Evolutionary conservation across 192 early-diverging fungal genomes (phyloP).

Genomic region (Diversispora epigaea): DNA sequence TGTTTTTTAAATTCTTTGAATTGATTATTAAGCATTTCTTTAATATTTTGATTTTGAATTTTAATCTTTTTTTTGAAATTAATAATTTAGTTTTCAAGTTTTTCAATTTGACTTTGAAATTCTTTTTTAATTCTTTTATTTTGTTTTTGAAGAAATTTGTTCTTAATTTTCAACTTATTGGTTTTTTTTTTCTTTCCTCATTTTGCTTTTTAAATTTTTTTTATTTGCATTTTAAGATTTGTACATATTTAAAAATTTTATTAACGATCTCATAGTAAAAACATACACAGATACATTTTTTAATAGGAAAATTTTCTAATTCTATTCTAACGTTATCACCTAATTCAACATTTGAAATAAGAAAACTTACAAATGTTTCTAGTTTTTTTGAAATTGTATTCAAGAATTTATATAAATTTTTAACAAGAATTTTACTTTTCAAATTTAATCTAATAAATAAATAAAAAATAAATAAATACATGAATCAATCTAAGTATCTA

Average conservation of each 20-base stretch:
- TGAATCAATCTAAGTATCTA: constrained; percentile 11
- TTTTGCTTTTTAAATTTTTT: constrained; percentile 12
- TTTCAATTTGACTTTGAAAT: constrained; percentile 14
- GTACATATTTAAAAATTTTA: constrained; percentile 1
- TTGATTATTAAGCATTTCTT: constrained; percentile 1
- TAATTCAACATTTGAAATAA: not conserved
- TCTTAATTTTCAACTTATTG: not conserved
- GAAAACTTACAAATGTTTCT: not conserved
- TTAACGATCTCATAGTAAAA: not conserved
- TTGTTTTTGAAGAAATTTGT: constrained; percentile 12
- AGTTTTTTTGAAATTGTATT: constrained; percentile 3
- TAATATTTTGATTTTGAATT: constrained; percentile 13
- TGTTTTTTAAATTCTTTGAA: not conserved
- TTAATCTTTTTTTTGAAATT: not conserved
- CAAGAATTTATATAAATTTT: constrained; percentile 12
- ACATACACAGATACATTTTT: constrained; percentile 4
- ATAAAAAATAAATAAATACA: not conserved
- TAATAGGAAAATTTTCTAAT: constrained; percentile 22
- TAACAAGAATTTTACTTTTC: constrained; percentile 21
- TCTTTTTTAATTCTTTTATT: constrained; percentile 15
- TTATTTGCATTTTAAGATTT: constrained; percentile 3
- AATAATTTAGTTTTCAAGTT: too few relatives aligned
- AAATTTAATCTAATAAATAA: constrained; percentile 22
- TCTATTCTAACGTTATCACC: not conserved
- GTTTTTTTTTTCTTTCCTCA: constrained; percentile 5